These are phyloP conservation scores for Scenedesmus sp. DNA, from an alignment of 163 green algal genomes.

Conservation along the genomic window DNA sequence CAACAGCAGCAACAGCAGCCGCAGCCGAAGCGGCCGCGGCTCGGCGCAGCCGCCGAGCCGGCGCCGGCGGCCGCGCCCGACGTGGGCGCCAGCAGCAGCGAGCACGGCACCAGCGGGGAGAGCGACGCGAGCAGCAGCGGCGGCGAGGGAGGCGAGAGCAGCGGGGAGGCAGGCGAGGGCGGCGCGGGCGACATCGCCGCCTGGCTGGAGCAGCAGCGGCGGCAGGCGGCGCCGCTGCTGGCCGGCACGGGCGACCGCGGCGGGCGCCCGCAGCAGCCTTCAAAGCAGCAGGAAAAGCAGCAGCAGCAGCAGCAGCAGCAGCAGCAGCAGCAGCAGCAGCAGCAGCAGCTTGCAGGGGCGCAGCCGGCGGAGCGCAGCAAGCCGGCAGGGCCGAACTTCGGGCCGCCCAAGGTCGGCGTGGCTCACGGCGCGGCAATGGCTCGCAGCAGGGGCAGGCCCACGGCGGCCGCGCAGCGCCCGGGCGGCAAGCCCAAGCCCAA, in stretches of 20 bases:
- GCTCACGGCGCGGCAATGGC: not conserved
- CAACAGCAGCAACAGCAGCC: not conserved
- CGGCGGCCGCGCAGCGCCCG: not conserved
- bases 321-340: slow-evolving; percentile 4
- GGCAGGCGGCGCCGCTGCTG: not conserved
- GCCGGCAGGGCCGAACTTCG: no score
- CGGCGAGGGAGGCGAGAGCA: not conserved
- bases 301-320: not conserved
- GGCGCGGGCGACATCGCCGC: not conserved
- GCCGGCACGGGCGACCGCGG: not conserved
- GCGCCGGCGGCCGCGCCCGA: no score
- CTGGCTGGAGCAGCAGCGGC: slow-evolving; percentile 11
- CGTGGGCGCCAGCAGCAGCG: no score
- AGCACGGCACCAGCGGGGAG: no score
- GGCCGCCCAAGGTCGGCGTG: not conserved
- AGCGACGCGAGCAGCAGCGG: not conserved
- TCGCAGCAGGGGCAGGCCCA: not conserved
- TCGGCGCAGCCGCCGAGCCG: no score
- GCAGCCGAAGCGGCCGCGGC: no score
- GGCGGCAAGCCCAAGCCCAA: not conserved
- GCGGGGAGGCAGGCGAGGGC: not conserved
- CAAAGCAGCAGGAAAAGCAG: slow-evolving; percentile 12
- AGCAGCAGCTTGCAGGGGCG: not conserved
- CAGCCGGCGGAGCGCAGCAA: no score
- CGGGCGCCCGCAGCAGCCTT: not conserved